Percentiles rank a stretch among this genome's conserved stretches.
Conservation (phyloP, 805 yeast species). For the Phaffomyces opuntiae region DNA sequence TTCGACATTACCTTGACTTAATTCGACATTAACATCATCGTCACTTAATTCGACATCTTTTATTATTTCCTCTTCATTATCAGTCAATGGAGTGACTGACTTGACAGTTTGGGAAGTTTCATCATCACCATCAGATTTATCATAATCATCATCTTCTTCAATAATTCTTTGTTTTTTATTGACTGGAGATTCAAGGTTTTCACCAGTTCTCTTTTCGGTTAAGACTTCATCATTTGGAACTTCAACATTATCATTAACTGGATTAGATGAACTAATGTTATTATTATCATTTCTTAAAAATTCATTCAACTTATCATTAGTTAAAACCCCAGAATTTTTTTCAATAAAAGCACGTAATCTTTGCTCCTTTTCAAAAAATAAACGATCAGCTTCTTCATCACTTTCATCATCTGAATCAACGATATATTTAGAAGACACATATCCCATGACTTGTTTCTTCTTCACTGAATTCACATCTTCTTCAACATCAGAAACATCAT, state of each 20-base stretch:
- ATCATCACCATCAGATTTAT: conserved; percentile 3
- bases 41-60: neutral
- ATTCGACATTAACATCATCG: neutral
- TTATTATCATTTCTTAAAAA: conserved; percentile 1
- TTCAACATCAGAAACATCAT: conserved; percentile 29
- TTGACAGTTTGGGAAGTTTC: neutral
- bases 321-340: conserved; percentile 10
- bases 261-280: neutral
- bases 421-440: conserved; percentile 47
- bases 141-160: neutral
- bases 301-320: conserved; percentile 10
- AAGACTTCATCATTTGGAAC: neutral
- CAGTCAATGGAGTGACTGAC: neutral
- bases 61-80: neutral
- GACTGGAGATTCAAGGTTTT: conserved; percentile 5
- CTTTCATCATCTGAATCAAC: conserved; percentile 58
- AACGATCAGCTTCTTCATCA: conserved; percentile 46
- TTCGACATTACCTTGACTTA: neutral
- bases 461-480: neutral
- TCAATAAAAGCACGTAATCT: conserved; percentile 32
- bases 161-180: conserved; percentile 3
- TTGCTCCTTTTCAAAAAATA: conserved; percentile 51
- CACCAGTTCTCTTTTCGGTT: conserved; percentile 1
- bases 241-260: neutral
- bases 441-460: neutral